Evolutionary conservation across 2,329 filamentous ascomycete genomes (phyloP), one percentile per base, ranked within the genome.

Genomic region (Paraconiothyrium sp.): DNA sequence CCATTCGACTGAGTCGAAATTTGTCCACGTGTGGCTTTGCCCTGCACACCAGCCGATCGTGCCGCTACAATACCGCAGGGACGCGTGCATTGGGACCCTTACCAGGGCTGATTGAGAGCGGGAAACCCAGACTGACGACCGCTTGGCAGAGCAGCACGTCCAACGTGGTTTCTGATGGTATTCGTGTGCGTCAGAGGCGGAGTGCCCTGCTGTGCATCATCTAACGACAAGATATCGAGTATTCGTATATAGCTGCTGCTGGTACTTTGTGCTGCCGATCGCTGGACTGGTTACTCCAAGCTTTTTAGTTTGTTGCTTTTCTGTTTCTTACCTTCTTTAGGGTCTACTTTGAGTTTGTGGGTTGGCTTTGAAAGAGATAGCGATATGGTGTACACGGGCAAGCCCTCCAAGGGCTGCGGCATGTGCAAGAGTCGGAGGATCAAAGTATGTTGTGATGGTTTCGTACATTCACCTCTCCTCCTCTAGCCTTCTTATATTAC

Each of bases 381-480:
- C 34, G 16, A 34, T 35, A 80, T 80, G 78, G 77, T 79, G 34
- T 80, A 79, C 50, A 79, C 76, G 20, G 78, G 78, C 39, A 80
- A 80, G 65, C 79, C 79, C 41, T 78, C 74, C 62, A 73, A 77
- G 54, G 90, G 89, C 70, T 92, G 90, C 71, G 89, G 91, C 80
- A 92, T 90, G 86, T 92, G 90, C 76, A 86, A 90, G 74, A 90
- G 85, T 39, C 84, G 90, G 66, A 85, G 90, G 69, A 92, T 92
- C 74, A 92, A 92, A 85, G 90, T 90, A 83, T 70, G 55, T 50
- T 32, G 35, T 32, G 9, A 8, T 27, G 7, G 11, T 46, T n/a
- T 52, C 27, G 52, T 51, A 11, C 48, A 39, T 43, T 58, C 48
- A 49, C 49, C 16, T 32, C 46, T 11, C 7, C 27, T 22, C 39